Base-by-base conservation (phyloP, 441 rosid genomes). In the Codiaeum variegatum region DNA sequence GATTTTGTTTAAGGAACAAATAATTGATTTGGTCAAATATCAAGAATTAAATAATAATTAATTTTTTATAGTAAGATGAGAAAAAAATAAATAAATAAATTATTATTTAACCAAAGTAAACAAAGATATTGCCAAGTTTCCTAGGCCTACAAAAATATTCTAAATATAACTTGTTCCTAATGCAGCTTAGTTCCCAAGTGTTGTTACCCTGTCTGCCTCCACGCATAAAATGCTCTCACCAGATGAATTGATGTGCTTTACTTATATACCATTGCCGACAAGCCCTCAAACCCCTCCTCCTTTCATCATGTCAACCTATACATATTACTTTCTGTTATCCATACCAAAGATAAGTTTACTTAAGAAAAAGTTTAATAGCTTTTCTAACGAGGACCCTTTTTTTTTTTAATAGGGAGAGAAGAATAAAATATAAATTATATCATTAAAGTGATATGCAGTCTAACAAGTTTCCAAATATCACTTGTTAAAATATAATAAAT, bases 191-290 rank as follows among this genome's bases (percentile, higher is more conserved):
- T 66, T 34, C 59, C 66, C 47, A 58, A 55, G 16, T 29, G 75
- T 72, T 55, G 47, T 73, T 52, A 69, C 70, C 38, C 51, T 80
- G 79, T 83, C 79, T 67, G 78, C 75, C 67, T 72, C 67, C 72
- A 76, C 24, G 62, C 47, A 44, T 67, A 49, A 69, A 61, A 61
- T 38, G 69, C 72, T 61, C 79, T 65, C 31, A 70, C 79, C 82
- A 79, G 79, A 62, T 36, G 6, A 70, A 78, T 77, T 47, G 76
- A 80, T 80, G 75, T 77, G 42, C 66, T 18, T 69, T 74, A 67
- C 3, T 29, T 11, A 29, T 13, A 1, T 29, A 54, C 46, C 70
- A 77, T 72, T 76, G 76, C 85, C 87, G 87, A 83, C 88, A 78
- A 80, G 62, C 80, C 76, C 74, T 76, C 76, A 63, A 70, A 31